Evolutionary conservation across 768 basidiomycete genomes (phyloP).

Genomic region (Termitomyces bulborhizus): DNA sequence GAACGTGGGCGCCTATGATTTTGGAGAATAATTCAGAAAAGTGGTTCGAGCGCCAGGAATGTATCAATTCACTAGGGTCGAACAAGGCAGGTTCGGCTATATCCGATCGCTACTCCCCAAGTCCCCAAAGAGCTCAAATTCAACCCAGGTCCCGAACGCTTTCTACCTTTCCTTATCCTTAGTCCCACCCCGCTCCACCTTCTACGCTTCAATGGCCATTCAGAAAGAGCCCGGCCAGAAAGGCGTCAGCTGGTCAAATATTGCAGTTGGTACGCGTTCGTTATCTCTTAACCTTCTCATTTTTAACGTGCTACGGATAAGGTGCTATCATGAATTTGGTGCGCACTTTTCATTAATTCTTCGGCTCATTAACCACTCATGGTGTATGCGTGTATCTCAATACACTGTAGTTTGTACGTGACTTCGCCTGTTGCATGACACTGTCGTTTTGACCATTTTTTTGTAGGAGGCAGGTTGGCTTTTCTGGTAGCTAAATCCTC

Average conservation of each 20-base stretch:
- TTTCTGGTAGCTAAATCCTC: neutral
- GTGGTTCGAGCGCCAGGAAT: slow-evolving; percentile 8
- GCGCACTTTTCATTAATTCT: slow-evolving; percentile 18
- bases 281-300: slow-evolving; percentile 8
- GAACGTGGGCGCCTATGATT: neutral
- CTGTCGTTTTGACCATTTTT: neutral
- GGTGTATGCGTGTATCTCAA: neutral
- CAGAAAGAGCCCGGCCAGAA: slow-evolving; percentile 86
- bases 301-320: slow-evolving; percentile 24
- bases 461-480: slow-evolving; percentile 62
- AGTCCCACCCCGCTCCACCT: slow-evolving; percentile 16
- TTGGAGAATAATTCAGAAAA: neutral
- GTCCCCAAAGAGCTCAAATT: slow-evolving; percentile 17
- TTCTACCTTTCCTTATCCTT: slow-evolving; percentile 11
- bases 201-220: slow-evolving; percentile 56
- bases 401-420: slow-evolving; percentile 44
- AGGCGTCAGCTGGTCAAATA: slow-evolving; percentile 91
- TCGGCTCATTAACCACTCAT: neutral
- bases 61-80: no score
- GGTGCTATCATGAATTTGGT: slow-evolving; percentile 99
- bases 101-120: slow-evolving; percentile 23
- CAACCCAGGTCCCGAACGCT: slow-evolving; percentile 13
- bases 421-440: slow-evolving; percentile 6
- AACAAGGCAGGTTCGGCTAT: slow-evolving; percentile 17
- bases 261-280: slow-evolving; percentile 74